Base-by-base conservation (phyloP, 768 basidiomycete species). In the Mycena leptocephala region DNA sequence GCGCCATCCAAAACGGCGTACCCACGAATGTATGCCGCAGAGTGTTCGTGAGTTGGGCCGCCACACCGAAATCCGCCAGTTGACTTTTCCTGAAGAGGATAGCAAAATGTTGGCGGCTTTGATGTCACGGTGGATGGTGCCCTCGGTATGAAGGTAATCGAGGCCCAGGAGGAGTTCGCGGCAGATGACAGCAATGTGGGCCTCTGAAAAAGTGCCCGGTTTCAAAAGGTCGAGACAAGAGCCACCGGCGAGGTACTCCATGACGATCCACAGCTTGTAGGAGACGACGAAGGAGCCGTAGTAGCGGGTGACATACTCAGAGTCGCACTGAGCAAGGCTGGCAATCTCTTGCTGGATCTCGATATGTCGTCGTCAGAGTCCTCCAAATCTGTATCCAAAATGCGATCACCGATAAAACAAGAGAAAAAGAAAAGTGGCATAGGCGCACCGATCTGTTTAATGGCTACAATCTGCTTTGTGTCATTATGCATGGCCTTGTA, bases 281-380 rank as follows among this genome's bases (percentile, higher is more conserved):
- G 95, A 93, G 78, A 96, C 93, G 68, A 99, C 96, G 84, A 99
- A 99, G 61, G 96, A 97, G 56, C 97, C 97, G 81, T 98, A 99
- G 84, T 99, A 99, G 58, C 95, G 90, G 51, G 98, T 99, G 67
- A 99, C 96, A 84, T 96, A 97, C 86, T 97, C 96, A 6, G 97
- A 99, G 83, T 97, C 97, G 87, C 97, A 98, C 79, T 95, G 95
- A 1, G 97, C 96, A 33, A 99, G 90, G 84, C 96, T 98, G 24
- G 97, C 95, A 78, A 99, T 99, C 85, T 99, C 98, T 84, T 97
- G 96, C 82, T 99, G 98, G 62, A 99, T 99, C 85, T 99, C 98
- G 22, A 93, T 78, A 99, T 99, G 84, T 99, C 98, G 82, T 99
- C 98, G 85, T 99, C 97, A 30, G 97, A 96, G 85, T 98, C 96